Conservation (phyloP, 108 stramenopile species). For the Cyclotella baltica region DNA sequence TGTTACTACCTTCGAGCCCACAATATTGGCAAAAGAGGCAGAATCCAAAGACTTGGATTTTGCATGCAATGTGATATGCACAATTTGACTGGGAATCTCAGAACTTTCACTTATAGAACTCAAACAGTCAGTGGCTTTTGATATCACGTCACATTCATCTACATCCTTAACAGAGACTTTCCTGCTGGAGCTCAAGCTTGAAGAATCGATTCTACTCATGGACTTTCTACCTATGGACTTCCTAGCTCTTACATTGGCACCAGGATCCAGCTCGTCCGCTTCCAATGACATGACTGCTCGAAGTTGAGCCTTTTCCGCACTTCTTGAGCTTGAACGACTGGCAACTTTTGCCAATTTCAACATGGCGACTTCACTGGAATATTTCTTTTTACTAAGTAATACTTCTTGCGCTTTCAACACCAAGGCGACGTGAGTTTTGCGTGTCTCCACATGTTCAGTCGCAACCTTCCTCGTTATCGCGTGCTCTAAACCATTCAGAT, state of each 20-base stretch:
- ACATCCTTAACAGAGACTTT: too few species aligned
- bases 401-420: neutral
- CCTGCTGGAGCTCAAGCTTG: too few species aligned
- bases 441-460: neutral
- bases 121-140: too few species aligned
- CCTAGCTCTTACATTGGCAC: neutral
- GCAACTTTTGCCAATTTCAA: neutral
- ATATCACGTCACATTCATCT: too few species aligned
- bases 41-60: too few species aligned
- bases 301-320: neutral
- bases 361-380: neutral
- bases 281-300: neutral
- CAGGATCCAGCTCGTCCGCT: neutral
- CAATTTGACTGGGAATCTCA: too few species aligned
- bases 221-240: too few species aligned
- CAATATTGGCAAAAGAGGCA: too few species aligned
- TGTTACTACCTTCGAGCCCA: too few species aligned
- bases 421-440: neutral
- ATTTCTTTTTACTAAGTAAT: neutral
- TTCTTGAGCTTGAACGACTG: neutral
- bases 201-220: too few species aligned
- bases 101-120: too few species aligned
- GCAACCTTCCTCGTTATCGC: neutral
- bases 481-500: neutral
- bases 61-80: too few species aligned